Percentiles rank a stretch among this genome's conserved stretches.
These are phyloP conservation scores for Tetraselmis striata DNA, from an alignment of 139 green algal genomes.

Conservation along the genomic window DNA sequence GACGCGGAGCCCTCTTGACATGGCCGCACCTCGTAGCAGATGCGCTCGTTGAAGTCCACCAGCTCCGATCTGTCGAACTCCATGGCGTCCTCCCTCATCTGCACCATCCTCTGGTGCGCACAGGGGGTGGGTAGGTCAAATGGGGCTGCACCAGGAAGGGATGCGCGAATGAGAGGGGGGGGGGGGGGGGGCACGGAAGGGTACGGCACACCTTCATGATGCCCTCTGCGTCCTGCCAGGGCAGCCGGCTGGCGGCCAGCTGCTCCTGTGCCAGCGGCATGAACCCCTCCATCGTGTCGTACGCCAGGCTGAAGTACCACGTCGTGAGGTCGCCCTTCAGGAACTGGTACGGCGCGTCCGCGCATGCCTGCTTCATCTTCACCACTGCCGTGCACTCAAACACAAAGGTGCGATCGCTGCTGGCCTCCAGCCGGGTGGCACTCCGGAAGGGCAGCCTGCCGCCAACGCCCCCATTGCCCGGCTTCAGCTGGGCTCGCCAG, in stretches of 20 bases:
- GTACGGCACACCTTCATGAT: background rate
- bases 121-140: background rate
- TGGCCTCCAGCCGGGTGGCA: slow-evolving; percentile 27
- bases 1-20: too few species aligned
- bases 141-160: slow-evolving; percentile 17
- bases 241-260: slow-evolving; percentile 48
- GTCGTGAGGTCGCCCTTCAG: slow-evolving; percentile 13
- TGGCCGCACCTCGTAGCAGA: slow-evolving; percentile 42
- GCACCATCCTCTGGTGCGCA: slow-evolving; percentile 29
- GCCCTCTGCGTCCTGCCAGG: slow-evolving; percentile 33
- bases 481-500: too few species aligned
- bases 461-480: too few species aligned
- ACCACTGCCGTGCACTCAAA: slow-evolving; percentile 25
- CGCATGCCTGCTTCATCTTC: slow-evolving; percentile 68
- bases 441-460: slow-evolving; percentile 36
- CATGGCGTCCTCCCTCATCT: slow-evolving; percentile 32
- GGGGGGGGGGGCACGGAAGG: too few species aligned
- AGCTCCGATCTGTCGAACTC: slow-evolving; percentile 70
- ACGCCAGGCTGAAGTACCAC: slow-evolving; percentile 64
- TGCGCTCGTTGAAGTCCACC: slow-evolving; percentile 59
- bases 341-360: slow-evolving; percentile 60
- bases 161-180: background rate
- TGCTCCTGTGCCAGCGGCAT: slow-evolving; percentile 57
- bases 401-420: slow-evolving; percentile 9
- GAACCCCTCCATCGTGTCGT: slow-evolving; percentile 52